Conservation (phyloP, 2,329 filamentous ascomycete genomes). For the Cryphonectria nitschkei region DNA sequence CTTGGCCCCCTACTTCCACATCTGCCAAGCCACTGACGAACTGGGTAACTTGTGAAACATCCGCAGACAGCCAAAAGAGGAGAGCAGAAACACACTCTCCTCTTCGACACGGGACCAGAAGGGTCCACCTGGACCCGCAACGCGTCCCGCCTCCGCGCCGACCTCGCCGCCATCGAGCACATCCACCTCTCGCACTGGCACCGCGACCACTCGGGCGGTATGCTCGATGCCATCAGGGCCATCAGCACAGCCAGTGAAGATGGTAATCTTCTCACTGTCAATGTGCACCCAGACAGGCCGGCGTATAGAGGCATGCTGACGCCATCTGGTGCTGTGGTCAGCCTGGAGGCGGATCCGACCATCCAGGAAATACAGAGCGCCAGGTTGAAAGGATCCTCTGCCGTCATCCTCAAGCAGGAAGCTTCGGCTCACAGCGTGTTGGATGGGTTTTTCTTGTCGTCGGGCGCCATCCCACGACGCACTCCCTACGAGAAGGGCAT, state of each 20-base stretch:
- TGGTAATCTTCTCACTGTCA: constrained; percentile 42
- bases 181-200: constrained; percentile 59
- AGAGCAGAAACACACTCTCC: constrained; percentile 47
- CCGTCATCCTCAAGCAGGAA: constrained; percentile 39
- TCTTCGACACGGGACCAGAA: constrained; percentile 59
- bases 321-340: constrained; percentile 44
- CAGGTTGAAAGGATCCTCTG: constrained; percentile 39
- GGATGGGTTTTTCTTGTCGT: constrained; percentile 55
- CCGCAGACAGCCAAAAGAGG: constrained; percentile 49
- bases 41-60: constrained; percentile 30
- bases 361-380: constrained; percentile 50
- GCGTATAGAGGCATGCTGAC: constrained; percentile 52
- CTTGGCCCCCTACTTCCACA: no score
- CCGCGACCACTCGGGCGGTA: constrained; percentile 57
- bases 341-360: constrained; percentile 55
- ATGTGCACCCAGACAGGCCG: constrained; percentile 57
- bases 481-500: constrained; percentile 55
- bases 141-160: constrained; percentile 45
- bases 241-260: constrained; percentile 44
- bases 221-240: constrained; percentile 52
- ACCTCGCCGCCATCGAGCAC: constrained; percentile 48
- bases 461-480: constrained; percentile 54
- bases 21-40: neutral
- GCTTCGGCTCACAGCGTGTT: constrained; percentile 49
- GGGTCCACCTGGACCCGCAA: constrained; percentile 56